Conservation (phyloP, 306 rosid species). For the Amphicarpaea edgeworthii region DNA sequence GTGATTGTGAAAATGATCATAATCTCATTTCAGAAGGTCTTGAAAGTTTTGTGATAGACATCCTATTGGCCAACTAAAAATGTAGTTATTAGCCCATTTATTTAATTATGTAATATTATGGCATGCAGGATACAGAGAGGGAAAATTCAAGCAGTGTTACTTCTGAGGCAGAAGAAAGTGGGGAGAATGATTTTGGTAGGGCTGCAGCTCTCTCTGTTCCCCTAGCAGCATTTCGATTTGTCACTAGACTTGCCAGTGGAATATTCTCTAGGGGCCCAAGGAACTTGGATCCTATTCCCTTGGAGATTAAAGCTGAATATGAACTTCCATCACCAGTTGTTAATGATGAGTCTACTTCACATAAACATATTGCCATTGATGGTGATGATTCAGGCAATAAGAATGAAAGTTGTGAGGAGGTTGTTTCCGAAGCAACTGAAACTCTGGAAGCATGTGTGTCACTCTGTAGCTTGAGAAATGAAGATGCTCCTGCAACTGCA, state of each 20-base stretch:
- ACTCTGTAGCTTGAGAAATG: conserved; percentile 55
- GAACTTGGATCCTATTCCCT: conserved; percentile 55
- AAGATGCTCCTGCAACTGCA: conserved; percentile 57
- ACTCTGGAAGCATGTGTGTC: conserved; percentile 58
- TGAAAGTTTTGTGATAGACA: conserved; percentile 27
- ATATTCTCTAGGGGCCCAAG: conserved; percentile 88
- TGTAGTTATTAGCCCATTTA: conserved; percentile 36
- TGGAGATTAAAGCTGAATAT: conserved; percentile 58
- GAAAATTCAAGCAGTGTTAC: conserved; percentile 56
- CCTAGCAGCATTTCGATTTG: conserved; percentile 84
- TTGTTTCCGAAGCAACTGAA: conserved; percentile 53
- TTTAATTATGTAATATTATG: conserved; percentile 36
- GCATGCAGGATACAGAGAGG: conserved; percentile 70
- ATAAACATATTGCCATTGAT: conserved; percentile 49
- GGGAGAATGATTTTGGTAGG: conserved; percentile 65
- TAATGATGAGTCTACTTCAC: conserved; percentile 64
- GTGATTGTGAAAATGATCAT: conserved; percentile 19
- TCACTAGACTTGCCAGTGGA: conserved; percentile 89
- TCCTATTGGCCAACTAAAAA: conserved; percentile 29
- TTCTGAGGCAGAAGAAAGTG: conserved; percentile 74
- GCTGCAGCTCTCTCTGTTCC: conserved; percentile 87
- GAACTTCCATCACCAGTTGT: conserved; percentile 53
- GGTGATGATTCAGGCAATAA: conserved; percentile 47
- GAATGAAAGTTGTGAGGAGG: conserved; percentile 55
- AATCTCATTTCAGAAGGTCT: conserved; percentile 37